Base-by-base conservation (phyloP, 2,329 filamentous ascomycete genomes). In the Ploettnerulaceae sp. region DNA sequence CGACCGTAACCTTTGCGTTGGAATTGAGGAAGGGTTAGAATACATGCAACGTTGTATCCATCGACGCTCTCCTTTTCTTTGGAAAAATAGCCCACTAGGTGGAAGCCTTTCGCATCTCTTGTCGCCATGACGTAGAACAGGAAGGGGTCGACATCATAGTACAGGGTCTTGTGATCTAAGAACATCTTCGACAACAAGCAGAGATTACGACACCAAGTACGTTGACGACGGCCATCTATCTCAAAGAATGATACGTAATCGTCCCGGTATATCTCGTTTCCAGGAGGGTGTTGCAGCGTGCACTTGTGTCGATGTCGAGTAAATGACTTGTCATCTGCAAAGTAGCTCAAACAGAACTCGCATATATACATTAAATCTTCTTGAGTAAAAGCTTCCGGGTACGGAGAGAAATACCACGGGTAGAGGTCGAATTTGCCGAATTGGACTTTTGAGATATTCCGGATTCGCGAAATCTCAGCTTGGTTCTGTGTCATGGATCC, bases 401-500 rank as follows among this genome's bases (percentile, higher is more conserved):
- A 98, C 0, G 93, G 93, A 4, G 89, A 95, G 70, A 98, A 98
- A 67, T 98, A 98, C 93, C 93, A 98, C 0, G 93, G 93, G 64
- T 95, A 94, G 33, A 98, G 79, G 60, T 96, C 89, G 64, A 82
- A 85, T 58, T 84, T 82, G 34, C 93, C 94, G 74, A 98, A 97
- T 64, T 97, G 91, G 3, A 98, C 84, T 57, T 86, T 90, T 45
- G 87, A 88, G 56, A 98, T 82, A 64, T 98, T 98, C 61, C 93
- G 84, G 45, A 98, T 95, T 43, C 94, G 85, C 18, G 91, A 91
- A 51, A 98, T 89, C 64, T 98, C 94, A 9, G 91, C 89, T 47
- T 95, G 93, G 56, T 97, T 97, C 64, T 98, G 94, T 8, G 94
- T 98, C 93, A 98, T 97, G 51, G 89, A 96, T 24, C 93, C 94